Evolutionary conservation across 2,329 filamentous ascomycete species (phyloP).

Genomic region (Colletotrichum lentis): DNA sequence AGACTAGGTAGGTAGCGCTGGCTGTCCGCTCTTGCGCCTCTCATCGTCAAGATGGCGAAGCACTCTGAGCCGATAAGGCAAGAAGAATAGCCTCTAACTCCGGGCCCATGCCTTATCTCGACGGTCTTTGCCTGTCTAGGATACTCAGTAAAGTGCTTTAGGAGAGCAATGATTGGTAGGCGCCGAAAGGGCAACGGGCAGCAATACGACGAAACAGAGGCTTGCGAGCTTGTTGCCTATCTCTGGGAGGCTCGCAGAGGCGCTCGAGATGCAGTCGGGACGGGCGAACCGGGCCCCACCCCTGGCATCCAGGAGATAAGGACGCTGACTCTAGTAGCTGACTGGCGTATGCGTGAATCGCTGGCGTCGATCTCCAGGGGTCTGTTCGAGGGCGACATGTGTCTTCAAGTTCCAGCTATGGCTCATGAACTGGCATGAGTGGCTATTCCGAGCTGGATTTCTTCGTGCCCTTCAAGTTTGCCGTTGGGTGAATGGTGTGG

Average conservation of each 20-base stretch:
- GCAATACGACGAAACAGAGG: slow-evolving; percentile 28
- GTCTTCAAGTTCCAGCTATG: slow-evolving; percentile 2
- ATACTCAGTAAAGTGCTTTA: slow-evolving; percentile 30
- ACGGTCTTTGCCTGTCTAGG: slow-evolving; percentile 21
- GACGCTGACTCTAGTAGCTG: slow-evolving; percentile 23
- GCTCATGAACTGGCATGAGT: neutral
- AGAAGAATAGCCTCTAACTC: slow-evolving; percentile 6
- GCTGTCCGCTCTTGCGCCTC: neutral
- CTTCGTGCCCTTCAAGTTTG: neutral
- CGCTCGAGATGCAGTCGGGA: slow-evolving; percentile 34
- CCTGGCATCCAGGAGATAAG: slow-evolving; percentile 38
- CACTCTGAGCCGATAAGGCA: slow-evolving; percentile 8
- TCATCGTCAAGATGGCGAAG: slow-evolving; percentile 1
- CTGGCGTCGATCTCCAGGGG: slow-evolving; percentile 32
- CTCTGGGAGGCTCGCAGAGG: slow-evolving; percentile 28
- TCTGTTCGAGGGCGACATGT: slow-evolving; percentile 10
- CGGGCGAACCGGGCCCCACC: slow-evolving; percentile 33
- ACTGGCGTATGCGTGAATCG: slow-evolving; percentile 29
- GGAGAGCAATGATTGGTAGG: slow-evolving; percentile 21
- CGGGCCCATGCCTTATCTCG: slow-evolving; percentile 34
- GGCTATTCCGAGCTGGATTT: neutral
- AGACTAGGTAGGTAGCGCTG: neutral
- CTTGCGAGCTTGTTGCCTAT: slow-evolving; percentile 37
- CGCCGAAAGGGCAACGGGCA: slow-evolving; percentile 1
- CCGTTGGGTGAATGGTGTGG: neutral